Evolutionary conservation across 352 stramenopile species (phyloP).

Genomic region (Elongisporangium senticosum): DNA sequence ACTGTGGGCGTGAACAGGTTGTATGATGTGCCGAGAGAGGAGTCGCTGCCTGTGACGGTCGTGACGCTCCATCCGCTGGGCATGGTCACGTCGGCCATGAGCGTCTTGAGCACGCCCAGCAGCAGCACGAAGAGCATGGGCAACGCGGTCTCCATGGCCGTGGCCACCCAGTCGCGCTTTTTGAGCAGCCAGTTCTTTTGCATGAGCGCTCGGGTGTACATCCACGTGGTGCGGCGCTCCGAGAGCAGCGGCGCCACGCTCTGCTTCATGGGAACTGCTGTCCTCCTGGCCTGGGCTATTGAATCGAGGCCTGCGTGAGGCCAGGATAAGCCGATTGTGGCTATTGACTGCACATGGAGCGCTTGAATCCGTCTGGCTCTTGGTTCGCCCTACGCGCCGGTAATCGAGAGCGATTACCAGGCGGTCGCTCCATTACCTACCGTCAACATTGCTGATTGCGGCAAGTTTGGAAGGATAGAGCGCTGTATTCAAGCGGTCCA

Average conservation of each 20-base stretch:
- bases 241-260: constrained; percentile 2
- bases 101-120: constrained; percentile 44
- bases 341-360: too few species aligned
- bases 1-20: constrained; percentile 43
- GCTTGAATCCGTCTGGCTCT: too few species aligned
- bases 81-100: constrained; percentile 38
- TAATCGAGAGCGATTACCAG: too few species aligned
- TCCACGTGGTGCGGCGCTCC: constrained; percentile 14
- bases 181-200: constrained; percentile 73
- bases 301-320: too few species aligned
- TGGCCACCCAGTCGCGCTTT: constrained; percentile 36
- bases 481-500: too few species aligned
- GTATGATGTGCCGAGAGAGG: constrained; percentile 22
- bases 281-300: too few species aligned
- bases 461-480: too few species aligned
- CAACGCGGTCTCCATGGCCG: constrained; percentile 41
- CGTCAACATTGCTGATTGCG: too few species aligned
- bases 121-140: constrained; percentile 60
- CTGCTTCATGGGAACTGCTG: too few species aligned
- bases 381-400: too few species aligned
- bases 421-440: too few species aligned
- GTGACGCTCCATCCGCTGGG: constrained; percentile 40
- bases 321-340: too few species aligned
- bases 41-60: constrained; percentile 13
- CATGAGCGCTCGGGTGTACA: constrained; percentile 33